A percentile compares a stretch with the other conserved stretches of the same genome.
phyloP scores from a whole-genome alignment of 768 basidiomycete genomes.

The Boletus speciosus region DNA sequence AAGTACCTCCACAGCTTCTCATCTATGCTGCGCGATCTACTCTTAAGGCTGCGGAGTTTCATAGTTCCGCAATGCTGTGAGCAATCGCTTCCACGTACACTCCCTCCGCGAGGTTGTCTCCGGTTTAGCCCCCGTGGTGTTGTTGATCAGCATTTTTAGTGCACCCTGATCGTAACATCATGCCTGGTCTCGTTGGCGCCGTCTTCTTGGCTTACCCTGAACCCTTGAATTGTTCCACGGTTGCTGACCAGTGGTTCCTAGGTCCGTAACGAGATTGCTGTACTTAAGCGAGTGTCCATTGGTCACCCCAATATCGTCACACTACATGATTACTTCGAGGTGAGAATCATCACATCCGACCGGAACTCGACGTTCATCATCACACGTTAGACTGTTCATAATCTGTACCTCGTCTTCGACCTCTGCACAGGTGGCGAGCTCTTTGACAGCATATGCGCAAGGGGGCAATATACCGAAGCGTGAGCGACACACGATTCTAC shows the following conservation, averaged over 20 bases:
- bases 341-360: slow-evolving; percentile 24
- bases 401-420: slow-evolving; percentile 93
- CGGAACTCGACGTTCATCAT: not conserved
- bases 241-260: slow-evolving; percentile 30
- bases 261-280: slow-evolving; percentile 97
- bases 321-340: slow-evolving; percentile 95
- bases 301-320: slow-evolving; percentile 91
- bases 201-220: slow-evolving; percentile 7
- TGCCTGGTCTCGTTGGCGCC: not conserved
- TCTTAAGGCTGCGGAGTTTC: not conserved
- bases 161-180: slow-evolving; percentile 15
- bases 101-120: slow-evolving; percentile 1
- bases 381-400: slow-evolving; percentile 70
- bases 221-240: slow-evolving; percentile 9
- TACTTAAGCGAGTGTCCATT: slow-evolving; percentile 89
- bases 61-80: not conserved
- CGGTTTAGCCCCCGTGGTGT: not conserved
- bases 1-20: slow-evolving; percentile 21
- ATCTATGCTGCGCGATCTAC: slow-evolving; percentile 9
- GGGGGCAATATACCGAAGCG: slow-evolving; percentile 96
- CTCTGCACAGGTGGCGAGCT: slow-evolving; percentile 96
- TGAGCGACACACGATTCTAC: slow-evolving; percentile 35
- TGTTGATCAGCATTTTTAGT: slow-evolving; percentile 9
- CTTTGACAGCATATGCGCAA: slow-evolving; percentile 98
- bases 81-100: not conserved